These are phyloP conservation scores for Backusella australiensis DNA, from an alignment of 192 early-diverging fungal species.

Conservation along the genomic window DNA sequence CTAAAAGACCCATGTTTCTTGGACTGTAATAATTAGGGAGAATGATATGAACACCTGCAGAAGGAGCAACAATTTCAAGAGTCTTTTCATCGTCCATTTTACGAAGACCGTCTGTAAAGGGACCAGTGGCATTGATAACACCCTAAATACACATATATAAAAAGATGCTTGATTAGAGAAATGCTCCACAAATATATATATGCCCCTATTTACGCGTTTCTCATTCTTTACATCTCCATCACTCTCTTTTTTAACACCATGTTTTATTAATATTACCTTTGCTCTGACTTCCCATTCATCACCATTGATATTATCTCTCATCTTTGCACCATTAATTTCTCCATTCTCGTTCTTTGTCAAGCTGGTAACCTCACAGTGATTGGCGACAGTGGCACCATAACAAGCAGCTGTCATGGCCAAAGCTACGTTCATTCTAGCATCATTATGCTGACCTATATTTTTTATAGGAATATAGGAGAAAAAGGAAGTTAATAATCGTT, in stretches of 20 bases:
- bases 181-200: not conserved
- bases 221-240: not conserved
- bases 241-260: not conserved
- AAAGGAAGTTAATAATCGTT: not conserved
- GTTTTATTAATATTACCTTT: conserved; percentile 40
- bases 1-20: conserved; percentile 91
- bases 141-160: conserved; percentile 44
- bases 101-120: conserved; percentile 78
- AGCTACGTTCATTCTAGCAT: conserved; percentile 95
- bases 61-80: conserved; percentile 87
- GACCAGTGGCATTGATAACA: conserved; percentile 85
- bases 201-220: not conserved
- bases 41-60: conserved; percentile 91
- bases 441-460: conserved; percentile 85
- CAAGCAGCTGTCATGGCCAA: conserved; percentile 87
- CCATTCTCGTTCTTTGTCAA: conserved; percentile 73
- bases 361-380: conserved; percentile 86
- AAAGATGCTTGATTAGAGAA: not conserved
- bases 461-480: not conserved
- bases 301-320: conserved; percentile 83
- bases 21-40: conserved; percentile 95
- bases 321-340: conserved; percentile 70
- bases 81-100: conserved; percentile 82
- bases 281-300: conserved; percentile 83
- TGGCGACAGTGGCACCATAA: conserved; percentile 89